Evolutionary conservation across 2,329 filamentous ascomycete species (phyloP).

Genomic region (Ophiostoma ips): DNA sequence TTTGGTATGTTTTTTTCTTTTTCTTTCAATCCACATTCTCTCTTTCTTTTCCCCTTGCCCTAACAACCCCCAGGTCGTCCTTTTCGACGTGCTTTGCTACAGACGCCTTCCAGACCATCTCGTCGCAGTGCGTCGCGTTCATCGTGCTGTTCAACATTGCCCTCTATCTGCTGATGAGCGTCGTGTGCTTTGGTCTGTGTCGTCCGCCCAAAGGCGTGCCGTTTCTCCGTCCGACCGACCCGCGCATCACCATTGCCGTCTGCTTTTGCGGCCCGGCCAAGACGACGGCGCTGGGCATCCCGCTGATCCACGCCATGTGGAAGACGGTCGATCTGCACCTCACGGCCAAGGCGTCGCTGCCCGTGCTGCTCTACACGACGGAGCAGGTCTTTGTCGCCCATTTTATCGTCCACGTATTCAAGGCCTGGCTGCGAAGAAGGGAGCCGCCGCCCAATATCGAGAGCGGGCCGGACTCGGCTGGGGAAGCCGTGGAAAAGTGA

Average conservation of each 20-base stretch:
- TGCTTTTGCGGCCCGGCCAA: slow-evolving; percentile 65
- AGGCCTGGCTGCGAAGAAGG: neutral
- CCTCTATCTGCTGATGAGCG: slow-evolving; percentile 47
- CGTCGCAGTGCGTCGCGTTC: slow-evolving; percentile 51
- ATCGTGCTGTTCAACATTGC: slow-evolving; percentile 54
- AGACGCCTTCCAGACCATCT: slow-evolving; percentile 21
- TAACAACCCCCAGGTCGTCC: slow-evolving; percentile 45
- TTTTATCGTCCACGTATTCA: slow-evolving; percentile 32
- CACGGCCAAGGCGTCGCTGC: slow-evolving; percentile 45
- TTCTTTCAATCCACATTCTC: slow-evolving; percentile 14
- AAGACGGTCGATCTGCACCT: slow-evolving; percentile 30
- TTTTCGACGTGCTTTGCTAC: slow-evolving; percentile 54
- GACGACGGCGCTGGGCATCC: slow-evolving; percentile 56
- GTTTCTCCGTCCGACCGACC: slow-evolving; percentile 36
- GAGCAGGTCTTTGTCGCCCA: slow-evolving; percentile 39
- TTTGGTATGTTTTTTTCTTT: slow-evolving; percentile 24
- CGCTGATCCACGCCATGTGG: slow-evolving; percentile 56
- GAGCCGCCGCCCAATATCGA: neutral
- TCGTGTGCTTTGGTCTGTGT: slow-evolving; percentile 41
- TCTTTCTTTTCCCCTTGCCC: slow-evolving; percentile 22
- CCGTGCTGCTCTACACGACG: slow-evolving; percentile 47
- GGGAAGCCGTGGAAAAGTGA: too few species aligned
- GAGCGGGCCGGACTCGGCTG: too few species aligned
- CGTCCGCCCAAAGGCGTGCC: slow-evolving; percentile 33
- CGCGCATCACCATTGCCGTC: slow-evolving; percentile 36